Conservation (phyloP, 345 rosid species). For the Eucalyptus polybractea region DNA sequence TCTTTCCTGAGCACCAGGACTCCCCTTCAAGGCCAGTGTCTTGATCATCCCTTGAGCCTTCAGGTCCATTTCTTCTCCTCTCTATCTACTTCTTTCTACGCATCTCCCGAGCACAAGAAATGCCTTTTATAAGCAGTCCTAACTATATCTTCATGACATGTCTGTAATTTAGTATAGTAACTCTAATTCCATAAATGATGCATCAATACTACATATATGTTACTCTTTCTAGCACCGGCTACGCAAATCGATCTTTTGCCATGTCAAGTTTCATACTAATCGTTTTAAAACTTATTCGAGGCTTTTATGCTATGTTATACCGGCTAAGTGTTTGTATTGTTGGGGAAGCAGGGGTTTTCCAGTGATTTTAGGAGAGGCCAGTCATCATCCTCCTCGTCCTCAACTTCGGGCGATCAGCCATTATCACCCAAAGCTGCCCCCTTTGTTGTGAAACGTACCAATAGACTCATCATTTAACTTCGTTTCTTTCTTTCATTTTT, state of each 20-base stretch:
- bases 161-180: not conserved
- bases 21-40: conserved; percentile 55
- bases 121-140: not conserved
- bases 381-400: conserved; percentile 61
- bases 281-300: not conserved
- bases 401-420: conserved; percentile 69
- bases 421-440: conserved; percentile 59
- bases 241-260: not conserved
- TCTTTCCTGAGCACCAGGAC: conserved; percentile 84
- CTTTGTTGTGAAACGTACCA: conserved; percentile 82
- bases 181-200: not conserved
- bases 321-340: not conserved
- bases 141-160: not conserved
- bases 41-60: conserved; percentile 56
- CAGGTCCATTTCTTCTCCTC: not conserved
- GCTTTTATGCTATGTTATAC: not conserved
- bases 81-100: not conserved
- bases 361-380: conserved; percentile 51
- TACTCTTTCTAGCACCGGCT: not conserved
- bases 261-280: not conserved
- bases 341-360: conserved; percentile 51
- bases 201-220: not conserved
- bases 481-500: not conserved
- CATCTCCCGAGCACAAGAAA: not conserved
- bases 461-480: not conserved